Conservation (phyloP, 1,284 basidiomycete genomes). For the Abortiporus biennis region DNA sequence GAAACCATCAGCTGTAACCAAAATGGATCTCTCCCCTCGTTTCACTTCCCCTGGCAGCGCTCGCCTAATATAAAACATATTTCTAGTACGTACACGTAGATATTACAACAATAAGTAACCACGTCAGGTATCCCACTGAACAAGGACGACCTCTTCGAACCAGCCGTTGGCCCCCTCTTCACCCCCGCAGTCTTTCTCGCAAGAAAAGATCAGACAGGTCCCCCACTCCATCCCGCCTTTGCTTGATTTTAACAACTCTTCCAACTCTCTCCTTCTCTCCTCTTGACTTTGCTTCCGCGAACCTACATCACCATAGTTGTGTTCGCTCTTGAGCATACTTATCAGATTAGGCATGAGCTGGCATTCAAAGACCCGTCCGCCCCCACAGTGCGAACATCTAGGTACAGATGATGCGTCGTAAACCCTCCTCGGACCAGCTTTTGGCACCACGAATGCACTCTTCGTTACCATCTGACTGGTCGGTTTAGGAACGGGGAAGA, state of each 20-base stretch:
- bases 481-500: constrained; percentile 56
- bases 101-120: too few relatives aligned
- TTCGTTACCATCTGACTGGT: constrained; percentile 47
- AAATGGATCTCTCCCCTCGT: too few relatives aligned
- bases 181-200: constrained; percentile 62
- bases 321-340: constrained; percentile 47
- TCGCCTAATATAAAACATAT: too few relatives aligned
- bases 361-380: constrained; percentile 69
- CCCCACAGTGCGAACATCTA: constrained; percentile 53
- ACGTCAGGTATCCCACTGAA: constrained; percentile 71
- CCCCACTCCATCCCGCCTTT: constrained; percentile 77
- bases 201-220: constrained; percentile 76
- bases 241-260: constrained; percentile 41
- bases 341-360: constrained; percentile 87
- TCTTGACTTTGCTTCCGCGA: constrained; percentile 44
- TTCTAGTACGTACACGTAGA: too few relatives aligned
- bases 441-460: constrained; percentile 49
- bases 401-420: constrained; percentile 46
- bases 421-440: constrained; percentile 33
- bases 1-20: not conserved
- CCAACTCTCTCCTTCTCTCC: constrained; percentile 50
- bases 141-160: constrained; percentile 67
- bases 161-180: constrained; percentile 48
- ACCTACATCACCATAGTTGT: too few relatives aligned
- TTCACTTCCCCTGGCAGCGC: too few relatives aligned